phyloP scores from a whole-genome alignment of 75 land plant species.

The Selaginella tamariscina region DNA sequence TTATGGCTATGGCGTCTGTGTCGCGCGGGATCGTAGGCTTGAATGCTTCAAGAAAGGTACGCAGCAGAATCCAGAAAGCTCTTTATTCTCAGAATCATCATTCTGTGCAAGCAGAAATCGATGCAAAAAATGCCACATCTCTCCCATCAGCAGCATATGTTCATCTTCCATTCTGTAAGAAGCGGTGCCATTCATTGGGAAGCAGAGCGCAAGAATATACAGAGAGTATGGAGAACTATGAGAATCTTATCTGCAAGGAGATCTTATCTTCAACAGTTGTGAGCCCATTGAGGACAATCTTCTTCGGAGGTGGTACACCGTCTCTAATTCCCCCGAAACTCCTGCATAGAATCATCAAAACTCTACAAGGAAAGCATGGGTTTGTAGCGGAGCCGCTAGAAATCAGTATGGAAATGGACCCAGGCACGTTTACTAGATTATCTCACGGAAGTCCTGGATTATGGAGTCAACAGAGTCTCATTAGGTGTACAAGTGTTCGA shows the following conservation, averaged over 20 bases:
- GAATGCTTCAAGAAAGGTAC: too few species aligned
- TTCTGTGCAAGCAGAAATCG: too few species aligned
- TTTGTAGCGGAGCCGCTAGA: slow-evolving; percentile 27
- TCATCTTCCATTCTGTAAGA: slow-evolving; percentile 91
- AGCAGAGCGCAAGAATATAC: slow-evolving; percentile 35
- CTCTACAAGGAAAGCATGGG: slow-evolving; percentile 41
- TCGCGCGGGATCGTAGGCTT: too few species aligned
- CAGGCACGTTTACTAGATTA: slow-evolving; percentile 64
- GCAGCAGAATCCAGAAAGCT: too few species aligned
- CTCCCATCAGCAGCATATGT: slow-evolving; percentile 73
- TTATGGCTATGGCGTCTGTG: too few species aligned
- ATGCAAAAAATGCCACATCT: too few species aligned
- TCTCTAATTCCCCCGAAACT: slow-evolving; percentile 69
- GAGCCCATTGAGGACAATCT: slow-evolving; percentile 55
- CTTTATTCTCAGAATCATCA: too few species aligned
- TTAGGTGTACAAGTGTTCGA: slow-evolving; percentile 93
- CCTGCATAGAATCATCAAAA: slow-evolving; percentile 38
- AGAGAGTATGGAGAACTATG: slow-evolving; percentile 55
- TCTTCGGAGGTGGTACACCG: slow-evolving; percentile 94
- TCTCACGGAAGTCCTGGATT: slow-evolving; percentile 36
- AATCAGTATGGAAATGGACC: slow-evolving; percentile 92
- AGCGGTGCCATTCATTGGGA: slow-evolving; percentile 92
- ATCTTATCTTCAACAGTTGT: slow-evolving; percentile 23
- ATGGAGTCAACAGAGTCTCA: slow-evolving; percentile 83
- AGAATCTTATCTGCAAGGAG: slow-evolving; percentile 45